Evolutionary conservation across 2,329 filamentous ascomycete genomes (phyloP).

Genomic region (Diplodia mutila): DNA sequence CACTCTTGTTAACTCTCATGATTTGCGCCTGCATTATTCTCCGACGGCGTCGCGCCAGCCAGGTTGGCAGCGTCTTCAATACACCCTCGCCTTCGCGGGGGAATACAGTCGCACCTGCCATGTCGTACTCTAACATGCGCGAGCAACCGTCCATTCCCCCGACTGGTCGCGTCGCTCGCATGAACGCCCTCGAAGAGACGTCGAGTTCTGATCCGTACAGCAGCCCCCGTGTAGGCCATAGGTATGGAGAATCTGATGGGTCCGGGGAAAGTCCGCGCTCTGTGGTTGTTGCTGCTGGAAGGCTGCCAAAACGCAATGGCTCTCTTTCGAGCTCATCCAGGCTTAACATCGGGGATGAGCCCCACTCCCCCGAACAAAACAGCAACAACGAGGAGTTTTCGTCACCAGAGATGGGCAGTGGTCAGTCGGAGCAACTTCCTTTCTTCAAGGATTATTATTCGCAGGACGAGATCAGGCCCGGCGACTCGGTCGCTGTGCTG

Average conservation of each 20-base stretch:
- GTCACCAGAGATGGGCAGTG: slow-evolving; percentile 80
- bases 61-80: slow-evolving; percentile 79
- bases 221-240: slow-evolving; percentile 38
- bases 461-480: slow-evolving; percentile 90
- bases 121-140: slow-evolving; percentile 61
- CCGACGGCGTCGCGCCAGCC: slow-evolving; percentile 62
- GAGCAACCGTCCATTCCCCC: slow-evolving; percentile 48
- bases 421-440: slow-evolving; percentile 91
- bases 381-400: slow-evolving; percentile 67
- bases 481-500: slow-evolving; percentile 85
- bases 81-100: slow-evolving; percentile 73
- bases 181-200: slow-evolving; percentile 88
- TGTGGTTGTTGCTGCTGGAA: slow-evolving; percentile 43
- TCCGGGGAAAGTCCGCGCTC: slow-evolving; percentile 22
- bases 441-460: slow-evolving; percentile 99
- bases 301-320: slow-evolving; percentile 71
- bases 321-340: slow-evolving; percentile 86
- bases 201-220: slow-evolving; percentile 60
- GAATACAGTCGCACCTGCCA: slow-evolving; percentile 37
- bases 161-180: slow-evolving; percentile 75
- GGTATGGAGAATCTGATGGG: slow-evolving; percentile 15
- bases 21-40: slow-evolving; percentile 62
- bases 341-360: slow-evolving; percentile 69
- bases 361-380: slow-evolving; percentile 54
- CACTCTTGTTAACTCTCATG: slow-evolving; percentile 69